phyloP scores from a whole-genome alignment of 176 grass and related monocot species.

The Lolium perenne region DNA sequence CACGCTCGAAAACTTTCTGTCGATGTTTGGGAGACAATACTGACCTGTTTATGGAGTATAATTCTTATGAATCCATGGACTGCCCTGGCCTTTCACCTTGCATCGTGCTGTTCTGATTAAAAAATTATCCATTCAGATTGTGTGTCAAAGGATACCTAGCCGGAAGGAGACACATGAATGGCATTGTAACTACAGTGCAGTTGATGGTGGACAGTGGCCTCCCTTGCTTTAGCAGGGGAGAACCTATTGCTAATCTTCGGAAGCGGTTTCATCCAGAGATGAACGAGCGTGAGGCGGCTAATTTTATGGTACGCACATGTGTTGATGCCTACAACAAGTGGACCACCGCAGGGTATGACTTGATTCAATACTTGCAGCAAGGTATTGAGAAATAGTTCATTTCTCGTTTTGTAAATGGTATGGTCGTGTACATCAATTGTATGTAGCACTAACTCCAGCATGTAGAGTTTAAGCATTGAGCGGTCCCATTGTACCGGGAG shows the following conservation, averaged over 20 bases:
- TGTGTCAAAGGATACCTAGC: slow-evolving; percentile 98
- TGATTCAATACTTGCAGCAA: slow-evolving; percentile 99
- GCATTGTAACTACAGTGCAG: slow-evolving; percentile 90
- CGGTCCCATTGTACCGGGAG: slow-evolving; percentile 40
- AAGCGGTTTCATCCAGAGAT: slow-evolving; percentile 99
- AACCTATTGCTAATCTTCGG: slow-evolving; percentile 85
- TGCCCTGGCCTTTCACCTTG: slow-evolving; percentile 10
- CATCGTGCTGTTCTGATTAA: slow-evolving; percentile 30
- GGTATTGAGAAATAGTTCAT: slow-evolving; percentile 93
- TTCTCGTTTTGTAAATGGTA: slow-evolving; percentile 54
- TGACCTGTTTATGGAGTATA: slow-evolving; percentile 6
- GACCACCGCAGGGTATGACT: slow-evolving; percentile 96
- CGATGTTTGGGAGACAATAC: slow-evolving; percentile 19
- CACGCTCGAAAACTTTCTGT: not conserved
- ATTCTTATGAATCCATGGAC: not conserved
- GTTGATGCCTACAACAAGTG: slow-evolving; percentile 98
- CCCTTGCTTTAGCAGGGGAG: slow-evolving; percentile 96
- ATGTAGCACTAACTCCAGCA: slow-evolving; percentile 49
- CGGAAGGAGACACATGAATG: slow-evolving; percentile 91
- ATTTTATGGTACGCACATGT: slow-evolving; percentile 96
- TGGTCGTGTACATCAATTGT: slow-evolving; percentile 52
- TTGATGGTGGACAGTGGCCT: slow-evolving; percentile 95
- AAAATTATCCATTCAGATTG: slow-evolving; percentile 59
- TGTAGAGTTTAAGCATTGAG: slow-evolving; percentile 44
- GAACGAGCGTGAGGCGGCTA: slow-evolving; percentile 92